Base-by-base conservation (phyloP, 2,329 filamentous ascomycete species). In the Trichoderma sp. region DNA sequence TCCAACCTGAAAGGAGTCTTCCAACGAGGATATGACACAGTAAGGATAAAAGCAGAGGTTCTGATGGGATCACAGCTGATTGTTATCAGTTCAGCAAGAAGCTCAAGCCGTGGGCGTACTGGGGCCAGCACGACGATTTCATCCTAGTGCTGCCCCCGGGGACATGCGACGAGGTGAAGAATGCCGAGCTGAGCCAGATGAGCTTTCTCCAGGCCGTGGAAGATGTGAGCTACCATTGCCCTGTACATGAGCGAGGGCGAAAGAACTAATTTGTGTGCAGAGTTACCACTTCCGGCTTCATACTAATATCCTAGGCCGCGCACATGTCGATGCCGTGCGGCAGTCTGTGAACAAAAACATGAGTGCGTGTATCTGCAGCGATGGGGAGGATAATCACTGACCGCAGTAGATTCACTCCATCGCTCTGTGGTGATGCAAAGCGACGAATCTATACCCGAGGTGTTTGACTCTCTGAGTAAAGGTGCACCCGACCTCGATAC, bases 301-400 rank as follows among this genome's bases (percentile, higher is more conserved):
- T 17, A 61, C 63, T 5, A 54, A 65, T 12, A 65, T 65, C 6
- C 55, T 65, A 5, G 55, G 63, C 3, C 63, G 63, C 7, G 19
- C 55, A 7, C 63, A 65, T n/a, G 55, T 65, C 9, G 63, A 65
- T n/a, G 63, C 63, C 5, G 63, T 65, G 7, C 55, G 63, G 39
- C 55, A 61, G 47, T 65, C 63, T 19, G 63, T 65, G 17, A 65
- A 65, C 21, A 65, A 65, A 14, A 65, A 65, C 26, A 65, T 65
- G 63, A 54, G 63, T 65, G 7, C 19, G 63, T 54, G 10, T 9
- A n/a, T 21, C 21, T 41, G 3, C n/a, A 15, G 10, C 6, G 30
- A 19, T 15, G 7, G 7, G 2, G 3, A 26, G 12, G 10, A 1
- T 30, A 4, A 7, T 19, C 17, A 6, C 24, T n/a, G 6, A 28